Base-by-base conservation (phyloP, 116 monocot genomes). In the Cymodocea nodosa region DNA sequence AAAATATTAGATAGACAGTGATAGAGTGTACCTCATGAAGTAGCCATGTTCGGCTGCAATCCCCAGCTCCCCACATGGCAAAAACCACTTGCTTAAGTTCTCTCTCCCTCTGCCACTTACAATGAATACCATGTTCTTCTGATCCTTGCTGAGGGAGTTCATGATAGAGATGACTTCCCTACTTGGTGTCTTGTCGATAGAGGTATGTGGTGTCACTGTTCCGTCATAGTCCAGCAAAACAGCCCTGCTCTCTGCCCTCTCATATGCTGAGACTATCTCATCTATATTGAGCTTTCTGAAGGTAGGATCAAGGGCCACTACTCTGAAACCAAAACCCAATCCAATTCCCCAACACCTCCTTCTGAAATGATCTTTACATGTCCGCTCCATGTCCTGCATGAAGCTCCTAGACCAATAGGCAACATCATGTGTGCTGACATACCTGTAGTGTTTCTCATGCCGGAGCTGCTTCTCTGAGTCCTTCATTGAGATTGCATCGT, bases 391-490 rank as follows among this genome's bases (percentile, higher is more conserved):
- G 35, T 93, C 93, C 9, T 78, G 77, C 58, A 84, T 37, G 55
- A 85, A 93, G 60, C 89, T 86, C 64, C 58, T 85, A 0, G 89
- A 75, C 93, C 89, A 93, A 58, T 89, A 93, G 15, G 82, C 84
- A n/a, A 82, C 94, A 66, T 89, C 80, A 52, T 89, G 89, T 4
- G 76, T 82, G 67, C 84, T 86, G 0, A 89, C 82, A 61, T 93
- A 93, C 48, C 64, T 67, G 58, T 86, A 89, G 52, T 93, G 93
- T 67, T 92, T 92, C 76, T 87, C 87, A 63, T 92, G 92, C 52
- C 92, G 68, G 59, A 89, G 51, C 58, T 80, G 83, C 68, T 93
- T 85, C 76, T 93, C 93, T 2, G 69, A 35, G 16, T 85, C 88
- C 2, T 77, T 52, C 68, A 83, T 63, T 0, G 83, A 81, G 1